Percentiles rank a stretch among this genome's conserved stretches.
Conservation (phyloP, 1,284 basidiomycete species). For the Ceratorhiza oryzae-sativae region DNA sequence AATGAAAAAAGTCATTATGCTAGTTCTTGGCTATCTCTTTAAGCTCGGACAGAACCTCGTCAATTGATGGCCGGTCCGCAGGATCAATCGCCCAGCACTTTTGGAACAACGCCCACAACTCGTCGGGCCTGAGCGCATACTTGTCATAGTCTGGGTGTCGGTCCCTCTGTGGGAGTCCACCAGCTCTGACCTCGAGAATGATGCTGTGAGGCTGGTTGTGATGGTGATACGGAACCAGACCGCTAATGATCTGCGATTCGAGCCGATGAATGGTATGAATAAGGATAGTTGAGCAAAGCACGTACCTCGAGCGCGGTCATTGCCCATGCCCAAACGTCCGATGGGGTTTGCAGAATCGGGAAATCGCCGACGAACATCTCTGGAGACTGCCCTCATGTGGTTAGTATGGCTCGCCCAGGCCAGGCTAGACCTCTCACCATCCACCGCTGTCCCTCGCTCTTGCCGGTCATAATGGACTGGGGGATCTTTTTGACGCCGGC, state of each 20-base stretch:
- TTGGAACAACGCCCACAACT: constrained; percentile 3
- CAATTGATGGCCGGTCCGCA: not conserved
- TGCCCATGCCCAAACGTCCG: constrained; percentile 13
- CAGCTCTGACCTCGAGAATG: not conserved
- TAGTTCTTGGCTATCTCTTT: not conserved
- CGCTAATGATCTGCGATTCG: not conserved
- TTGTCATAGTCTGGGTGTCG: not conserved
- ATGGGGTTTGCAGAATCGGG: not conserved
- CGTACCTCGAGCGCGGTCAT: constrained; percentile 12
- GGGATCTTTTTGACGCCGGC: not conserved
- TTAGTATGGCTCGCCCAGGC: too few species aligned
- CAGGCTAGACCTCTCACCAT: not conserved
- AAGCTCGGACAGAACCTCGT: not conserved
- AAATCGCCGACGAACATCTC: not conserved
- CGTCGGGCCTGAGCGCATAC: not conserved
- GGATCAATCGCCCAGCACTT: not conserved
- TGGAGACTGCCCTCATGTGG: not conserved
- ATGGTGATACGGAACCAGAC: not conserved
- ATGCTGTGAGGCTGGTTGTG: not conserved
- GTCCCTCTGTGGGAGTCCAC: not conserved
- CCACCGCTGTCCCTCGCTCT: not conserved
- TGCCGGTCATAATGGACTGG: not conserved
- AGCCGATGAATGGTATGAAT: too few species aligned
- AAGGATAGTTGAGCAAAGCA: too few species aligned
- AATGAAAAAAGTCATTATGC: too few species aligned